Evolutionary conservation across 176 grass and related monocot species (phyloP), one percentile per base, ranked within the genome.

Genomic region (Hordeum marinum): DNA sequence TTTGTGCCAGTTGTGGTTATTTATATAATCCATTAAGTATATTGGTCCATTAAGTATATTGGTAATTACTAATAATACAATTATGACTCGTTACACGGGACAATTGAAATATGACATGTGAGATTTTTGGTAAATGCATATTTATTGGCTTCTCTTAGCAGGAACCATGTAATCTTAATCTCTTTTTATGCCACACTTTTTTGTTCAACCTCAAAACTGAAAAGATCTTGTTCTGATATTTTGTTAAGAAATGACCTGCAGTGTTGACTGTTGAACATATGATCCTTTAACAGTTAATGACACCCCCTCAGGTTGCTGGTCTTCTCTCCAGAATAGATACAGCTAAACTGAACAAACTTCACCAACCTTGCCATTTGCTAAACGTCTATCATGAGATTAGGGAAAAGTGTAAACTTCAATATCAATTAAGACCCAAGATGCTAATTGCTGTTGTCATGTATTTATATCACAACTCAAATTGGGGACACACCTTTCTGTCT

Each of bases 391-490:
- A n/a, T 48, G 35, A 32, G 25, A 80, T 80, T 66, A 80, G 48
- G 48, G 29, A 76, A 76, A 76, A 76, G 9, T 48, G 25, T 76
- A 76, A 57, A 76, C 73, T 15, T 76, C 29, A 76, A 36, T 21
- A 76, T 76, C 9, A 80, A 32, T 46, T 27, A 65, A 15, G 60
- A 80, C 6, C 20, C 60, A 80, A 18, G 15, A 80, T 40, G 21
- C 23, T 61, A 29, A 48, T 48, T 83, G 11, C 54, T 27, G 40
- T 72, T 62, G 9, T 72, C 36, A 43, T 59, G 50, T 83, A 73
- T 60, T 82, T 82, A 6, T 61, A 42, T 82, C 13, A 71, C 80
- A 82, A 79, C 9, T 39, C 68, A 70, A 57, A 82, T 54, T 57
- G 65, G 29, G 17, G n/a, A 71, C 21, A 82, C 17, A 81, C n/a